phyloP scores from a whole-genome alignment of 495 filamentous ascomycete species.

The Hypoxylon fragiforme region DNA sequence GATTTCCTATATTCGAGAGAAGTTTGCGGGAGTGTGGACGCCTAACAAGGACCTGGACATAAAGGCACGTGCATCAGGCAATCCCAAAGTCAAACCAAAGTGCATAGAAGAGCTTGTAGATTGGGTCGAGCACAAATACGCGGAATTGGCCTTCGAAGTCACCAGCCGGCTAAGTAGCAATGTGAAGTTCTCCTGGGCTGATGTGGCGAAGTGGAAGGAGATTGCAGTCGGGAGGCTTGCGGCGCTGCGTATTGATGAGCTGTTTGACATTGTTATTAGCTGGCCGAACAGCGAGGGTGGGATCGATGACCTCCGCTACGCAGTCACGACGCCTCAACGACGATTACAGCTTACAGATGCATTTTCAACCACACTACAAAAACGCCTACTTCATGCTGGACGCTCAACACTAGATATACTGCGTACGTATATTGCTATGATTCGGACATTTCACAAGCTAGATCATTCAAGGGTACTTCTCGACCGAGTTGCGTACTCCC shows the following conservation, averaged over 20 bases:
- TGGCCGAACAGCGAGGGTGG: slow-evolving; percentile 85
- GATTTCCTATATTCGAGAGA: slow-evolving; percentile 63
- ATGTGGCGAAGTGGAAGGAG: slow-evolving; percentile 79
- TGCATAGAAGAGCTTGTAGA: slow-evolving; percentile 61
- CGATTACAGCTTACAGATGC: slow-evolving; percentile 67
- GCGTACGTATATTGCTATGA: slow-evolving; percentile 87
- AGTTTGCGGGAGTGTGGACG: slow-evolving; percentile 63
- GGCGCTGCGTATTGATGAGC: slow-evolving; percentile 72
- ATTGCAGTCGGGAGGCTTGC: slow-evolving; percentile 80
- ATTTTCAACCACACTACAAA: slow-evolving; percentile 69
- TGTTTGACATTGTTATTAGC: slow-evolving; percentile 85
- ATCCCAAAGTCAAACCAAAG: slow-evolving; percentile 44
- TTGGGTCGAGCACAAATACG: slow-evolving; percentile 75
- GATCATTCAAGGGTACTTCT: slow-evolving; percentile 91
- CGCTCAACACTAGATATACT: slow-evolving; percentile 88
- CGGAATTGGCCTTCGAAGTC: slow-evolving; percentile 67
- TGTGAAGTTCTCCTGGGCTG: slow-evolving; percentile 52
- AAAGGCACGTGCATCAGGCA: slow-evolving; percentile 9
- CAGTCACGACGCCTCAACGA: slow-evolving; percentile 57
- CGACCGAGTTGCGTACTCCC: slow-evolving; percentile 77
- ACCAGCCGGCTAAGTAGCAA: slow-evolving; percentile 44
- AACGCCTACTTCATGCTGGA: slow-evolving; percentile 82
- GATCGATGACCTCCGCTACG: slow-evolving; percentile 70
- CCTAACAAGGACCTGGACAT: slow-evolving; percentile 28
- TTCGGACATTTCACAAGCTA: slow-evolving; percentile 83